phyloP scores from a whole-genome alignment of 257 asterid species.

The Salvia hispanica region DNA sequence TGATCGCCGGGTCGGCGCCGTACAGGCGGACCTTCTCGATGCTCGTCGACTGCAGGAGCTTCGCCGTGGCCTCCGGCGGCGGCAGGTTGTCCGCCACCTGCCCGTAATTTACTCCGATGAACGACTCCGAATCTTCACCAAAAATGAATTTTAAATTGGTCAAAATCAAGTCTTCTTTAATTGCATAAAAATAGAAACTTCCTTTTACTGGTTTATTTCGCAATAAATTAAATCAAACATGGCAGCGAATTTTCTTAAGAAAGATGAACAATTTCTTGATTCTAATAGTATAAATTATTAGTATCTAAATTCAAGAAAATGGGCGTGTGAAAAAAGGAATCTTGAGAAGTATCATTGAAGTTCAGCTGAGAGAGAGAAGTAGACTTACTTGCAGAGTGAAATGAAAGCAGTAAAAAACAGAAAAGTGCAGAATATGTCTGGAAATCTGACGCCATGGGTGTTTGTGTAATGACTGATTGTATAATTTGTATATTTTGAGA shows the following conservation, averaged over 20 bases:
- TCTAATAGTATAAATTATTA: neutral
- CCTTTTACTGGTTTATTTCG: neutral
- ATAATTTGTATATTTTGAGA: neutral
- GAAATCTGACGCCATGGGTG: conserved; percentile 31
- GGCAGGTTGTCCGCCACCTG: conserved; percentile 90
- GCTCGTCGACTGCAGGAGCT: conserved; percentile 70
- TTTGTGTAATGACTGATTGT: neutral
- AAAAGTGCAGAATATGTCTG: conserved; percentile 8
- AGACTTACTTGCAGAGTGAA: conserved; percentile 39
- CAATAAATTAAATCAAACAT: neutral
- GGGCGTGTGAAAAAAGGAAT: neutral
- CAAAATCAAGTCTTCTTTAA: conserved; percentile 11
- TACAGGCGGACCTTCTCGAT: conserved; percentile 86
- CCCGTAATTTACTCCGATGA: conserved; percentile 88
- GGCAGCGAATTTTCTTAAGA: conserved; percentile 1
- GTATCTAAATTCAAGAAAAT: neutral
- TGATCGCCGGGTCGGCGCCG: conserved; percentile 85
- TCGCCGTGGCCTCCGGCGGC: conserved; percentile 81
- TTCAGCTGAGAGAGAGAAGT: neutral
- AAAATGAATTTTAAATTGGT: neutral
- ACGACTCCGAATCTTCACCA: conserved; percentile 64
- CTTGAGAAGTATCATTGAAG: neutral
- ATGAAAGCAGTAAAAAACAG: conserved; percentile 29
- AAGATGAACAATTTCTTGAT: conserved; percentile 13
- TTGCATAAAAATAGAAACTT: neutral